Conservation (phyloP, 345 rosid genomes). For the Anacardium occidentale region DNA sequence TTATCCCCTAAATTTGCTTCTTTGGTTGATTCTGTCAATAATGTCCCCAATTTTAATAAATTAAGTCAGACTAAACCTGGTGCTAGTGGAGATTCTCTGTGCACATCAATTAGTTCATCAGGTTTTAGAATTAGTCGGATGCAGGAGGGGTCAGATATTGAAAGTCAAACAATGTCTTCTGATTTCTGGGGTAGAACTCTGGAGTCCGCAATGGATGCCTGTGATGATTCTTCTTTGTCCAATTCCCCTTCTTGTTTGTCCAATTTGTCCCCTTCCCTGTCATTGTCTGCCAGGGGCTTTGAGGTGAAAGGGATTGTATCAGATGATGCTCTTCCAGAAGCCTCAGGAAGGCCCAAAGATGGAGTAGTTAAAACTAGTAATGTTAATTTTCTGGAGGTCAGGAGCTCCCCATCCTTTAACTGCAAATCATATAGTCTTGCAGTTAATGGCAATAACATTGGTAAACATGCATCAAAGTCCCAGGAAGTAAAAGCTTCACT, state of each 20-base stretch:
- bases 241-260: slow-evolving; percentile 39
- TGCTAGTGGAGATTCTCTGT: slow-evolving; percentile 29
- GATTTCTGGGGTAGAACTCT: slow-evolving; percentile 63
- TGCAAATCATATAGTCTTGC: slow-evolving; percentile 14
- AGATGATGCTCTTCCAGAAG: slow-evolving; percentile 33
- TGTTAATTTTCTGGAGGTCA: slow-evolving; percentile 16
- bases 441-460: slow-evolving; percentile 9
- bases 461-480: slow-evolving; percentile 22
- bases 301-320: slow-evolving; percentile 23
- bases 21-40: slow-evolving; percentile 61
- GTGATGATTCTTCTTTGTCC: slow-evolving; percentile 26
- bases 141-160: slow-evolving; percentile 31
- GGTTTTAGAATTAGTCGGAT: slow-evolving; percentile 20
- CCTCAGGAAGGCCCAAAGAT: slow-evolving; percentile 25
- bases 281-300: slow-evolving; percentile 24
- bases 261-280: slow-evolving; percentile 28
- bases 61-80: slow-evolving; percentile 32
- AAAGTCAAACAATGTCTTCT: slow-evolving; percentile 34
- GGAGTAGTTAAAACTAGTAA: slow-evolving; percentile 20
- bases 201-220: slow-evolving; percentile 28
- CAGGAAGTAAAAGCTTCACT: slow-evolving; percentile 29
- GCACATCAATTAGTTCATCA: slow-evolving; percentile 29
- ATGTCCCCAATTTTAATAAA: slow-evolving; percentile 31
- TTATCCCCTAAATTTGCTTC: slow-evolving; percentile 67
- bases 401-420: slow-evolving; percentile 27